These are phyloP conservation scores for Trichoderma sp. DNA, from an alignment of 2,329 filamentous ascomycete species.

Conservation along the genomic window DNA sequence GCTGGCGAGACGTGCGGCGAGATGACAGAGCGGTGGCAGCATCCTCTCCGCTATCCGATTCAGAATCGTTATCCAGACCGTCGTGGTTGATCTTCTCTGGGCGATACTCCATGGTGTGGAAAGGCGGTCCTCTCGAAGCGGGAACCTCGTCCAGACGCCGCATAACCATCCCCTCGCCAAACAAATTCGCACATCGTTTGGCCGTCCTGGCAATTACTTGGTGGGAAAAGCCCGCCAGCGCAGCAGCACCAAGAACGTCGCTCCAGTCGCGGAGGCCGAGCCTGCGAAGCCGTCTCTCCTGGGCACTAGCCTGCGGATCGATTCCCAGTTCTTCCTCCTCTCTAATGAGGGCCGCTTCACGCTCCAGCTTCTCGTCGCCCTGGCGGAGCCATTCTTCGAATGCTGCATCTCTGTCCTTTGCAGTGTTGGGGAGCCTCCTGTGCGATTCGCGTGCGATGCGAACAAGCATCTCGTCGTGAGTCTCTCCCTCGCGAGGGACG, in stretches of 20 bases:
- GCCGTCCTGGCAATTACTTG: constrained; percentile 68
- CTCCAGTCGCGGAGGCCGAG: constrained; percentile 74
- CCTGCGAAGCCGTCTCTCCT: constrained; percentile 35
- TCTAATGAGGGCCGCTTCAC: constrained; percentile 12
- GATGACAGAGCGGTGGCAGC: constrained; percentile 34
- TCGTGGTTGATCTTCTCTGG: constrained; percentile 35
- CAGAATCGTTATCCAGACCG: constrained; percentile 26
- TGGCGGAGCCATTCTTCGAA: constrained; percentile 40
- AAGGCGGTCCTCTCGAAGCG: constrained; percentile 29
- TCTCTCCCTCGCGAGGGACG: constrained; percentile 46
- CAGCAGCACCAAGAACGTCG: constrained; percentile 77
- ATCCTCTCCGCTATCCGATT: constrained; percentile 30
- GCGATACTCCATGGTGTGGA: constrained; percentile 35
- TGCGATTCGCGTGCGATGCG: constrained; percentile 50
- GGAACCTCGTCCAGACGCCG: constrained; percentile 51
- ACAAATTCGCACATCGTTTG: constrained; percentile 73
- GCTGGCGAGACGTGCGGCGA: constrained; percentile 38
- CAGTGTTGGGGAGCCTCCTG: constrained; percentile 34
- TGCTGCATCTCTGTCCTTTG: constrained; percentile 34
- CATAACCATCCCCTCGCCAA: constrained; percentile 70
- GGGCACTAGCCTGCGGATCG: constrained; percentile 28
- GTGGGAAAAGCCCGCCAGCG: constrained; percentile 69
- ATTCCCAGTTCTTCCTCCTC: constrained; percentile 27
- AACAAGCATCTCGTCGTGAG: constrained; percentile 48
- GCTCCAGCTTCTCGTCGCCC: constrained; percentile 34